Conservation (phyloP, 2,329 filamentous ascomycete species). For the Ophiostoma himal-ulmi region DNA sequence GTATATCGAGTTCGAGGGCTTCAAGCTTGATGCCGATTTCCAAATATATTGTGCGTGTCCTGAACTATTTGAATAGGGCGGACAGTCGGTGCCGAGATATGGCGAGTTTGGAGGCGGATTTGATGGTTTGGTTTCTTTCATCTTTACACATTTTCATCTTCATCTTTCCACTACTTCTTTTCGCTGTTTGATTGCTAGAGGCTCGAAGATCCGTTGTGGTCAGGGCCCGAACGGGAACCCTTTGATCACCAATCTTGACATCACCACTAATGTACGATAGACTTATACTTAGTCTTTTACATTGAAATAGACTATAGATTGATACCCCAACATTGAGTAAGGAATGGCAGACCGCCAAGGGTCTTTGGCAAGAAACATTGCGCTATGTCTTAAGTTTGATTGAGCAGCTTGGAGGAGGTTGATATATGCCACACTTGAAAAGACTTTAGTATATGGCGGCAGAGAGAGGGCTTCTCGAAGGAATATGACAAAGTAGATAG, state of each 20-base stretch:
- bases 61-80: not conserved
- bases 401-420: too few species aligned
- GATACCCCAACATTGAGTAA: not conserved
- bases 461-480: not conserved
- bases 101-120: not conserved
- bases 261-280: not conserved
- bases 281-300: slow-evolving; percentile 1
- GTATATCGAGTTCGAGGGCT: not conserved
- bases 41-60: not conserved
- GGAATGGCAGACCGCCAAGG: not conserved
- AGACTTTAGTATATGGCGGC: too few species aligned
- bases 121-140: not conserved
- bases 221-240: too few species aligned
- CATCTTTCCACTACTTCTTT: not conserved
- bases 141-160: not conserved
- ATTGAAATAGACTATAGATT: not conserved
- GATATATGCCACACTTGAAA: too few species aligned
- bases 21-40: not conserved
- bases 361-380: not conserved
- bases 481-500: not conserved
- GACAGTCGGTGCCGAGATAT: not conserved
- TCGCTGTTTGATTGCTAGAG: too few species aligned
- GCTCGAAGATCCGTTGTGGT: too few species aligned
- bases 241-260: not conserved
- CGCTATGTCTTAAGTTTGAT: not conserved